These are phyloP conservation scores for Pseudocercospora crystallina DNA, from an alignment of 2,329 filamentous ascomycete genomes.

Conservation along the genomic window DNA sequence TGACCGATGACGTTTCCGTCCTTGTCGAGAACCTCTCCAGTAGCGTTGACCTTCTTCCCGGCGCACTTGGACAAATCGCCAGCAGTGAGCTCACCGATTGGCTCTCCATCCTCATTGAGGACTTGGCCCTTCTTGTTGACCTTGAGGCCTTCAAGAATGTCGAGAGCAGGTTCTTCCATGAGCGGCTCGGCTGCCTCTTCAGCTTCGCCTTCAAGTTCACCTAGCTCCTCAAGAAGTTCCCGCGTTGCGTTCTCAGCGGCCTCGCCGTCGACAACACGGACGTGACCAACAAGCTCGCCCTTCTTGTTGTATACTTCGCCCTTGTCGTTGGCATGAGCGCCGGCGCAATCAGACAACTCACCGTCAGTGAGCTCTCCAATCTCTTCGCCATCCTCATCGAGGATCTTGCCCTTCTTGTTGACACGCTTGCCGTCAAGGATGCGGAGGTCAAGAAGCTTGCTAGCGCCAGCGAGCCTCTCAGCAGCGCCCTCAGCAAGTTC, in stretches of 20 bases:
- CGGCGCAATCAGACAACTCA: slow-evolving; percentile 44
- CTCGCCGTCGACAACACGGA: slow-evolving; percentile 50
- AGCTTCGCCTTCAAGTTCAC: slow-evolving; percentile 43
- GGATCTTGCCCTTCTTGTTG: slow-evolving; percentile 58
- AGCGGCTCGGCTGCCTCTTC: slow-evolving; percentile 28
- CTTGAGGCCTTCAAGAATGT: slow-evolving; percentile 53
- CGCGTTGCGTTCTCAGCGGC: slow-evolving; percentile 53
- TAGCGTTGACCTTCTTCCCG: slow-evolving; percentile 63
- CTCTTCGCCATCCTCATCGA: slow-evolving; percentile 52
- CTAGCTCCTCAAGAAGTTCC: slow-evolving; percentile 48
- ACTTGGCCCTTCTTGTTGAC: slow-evolving; percentile 60
- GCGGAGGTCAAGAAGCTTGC: slow-evolving; percentile 41
- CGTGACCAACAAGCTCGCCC: slow-evolving; percentile 51
- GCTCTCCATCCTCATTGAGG: slow-evolving; percentile 54
- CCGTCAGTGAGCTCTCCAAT: slow-evolving; percentile 52
- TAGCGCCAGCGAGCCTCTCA: slow-evolving; percentile 46
- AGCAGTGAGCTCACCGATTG: slow-evolving; percentile 54
- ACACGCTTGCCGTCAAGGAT: slow-evolving; percentile 55
- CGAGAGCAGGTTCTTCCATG: slow-evolving; percentile 39
- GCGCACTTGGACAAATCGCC: slow-evolving; percentile 63
- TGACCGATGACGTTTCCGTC: slow-evolving; percentile 64
- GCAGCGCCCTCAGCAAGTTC: slow-evolving; percentile 51
- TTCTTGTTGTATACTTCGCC: slow-evolving; percentile 53
- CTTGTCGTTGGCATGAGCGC: slow-evolving; percentile 52
- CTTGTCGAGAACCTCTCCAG: slow-evolving; percentile 65